Base-by-base conservation (phyloP, 345 rosid genomes). In the Erodium maritimum region DNA sequence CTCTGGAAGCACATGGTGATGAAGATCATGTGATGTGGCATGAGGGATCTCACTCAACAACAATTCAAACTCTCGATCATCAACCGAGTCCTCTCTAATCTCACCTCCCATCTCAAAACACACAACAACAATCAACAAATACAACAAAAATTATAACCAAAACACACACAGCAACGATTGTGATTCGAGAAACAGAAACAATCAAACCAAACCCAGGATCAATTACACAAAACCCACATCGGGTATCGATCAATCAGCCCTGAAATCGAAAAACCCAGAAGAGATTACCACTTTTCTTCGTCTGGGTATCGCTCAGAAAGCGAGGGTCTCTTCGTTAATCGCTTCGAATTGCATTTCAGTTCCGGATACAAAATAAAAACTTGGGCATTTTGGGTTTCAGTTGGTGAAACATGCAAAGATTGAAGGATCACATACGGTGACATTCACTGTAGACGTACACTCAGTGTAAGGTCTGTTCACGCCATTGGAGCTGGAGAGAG, bases 401-500 rank as follows among this genome's bases (percentile, higher is more conserved):
- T 63, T 58, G 72, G 72, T 68, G 64, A 63, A 58, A 60, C 72
- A 63, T 63, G 64, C 67, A 63, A 63, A 68, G 72, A 68, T 58
- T 58, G 72, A 59, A 67, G 65, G 50, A 58, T 60, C 51, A 48
- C 21, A 54, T 59, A 60, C 48, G 55, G 64, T 58, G 57, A 57
- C 63, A 56, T 55, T 23, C 51, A 68, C 59, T 63, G 71, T 62
- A 62, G 62, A 42, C 24, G 52, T 42, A 29, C 18, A 52, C 22
- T 22, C 64, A n/a, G 22, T 53, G 25, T 52, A 50, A 17, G 42
- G 54, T 52, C 63, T 22, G 29, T 67, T 68, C 67, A 59, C 67
- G 64, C 72, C 72, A 68, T 68, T 63, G 63, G 63, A 68, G 72
- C 72, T 54, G 63, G 71, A 63, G 48, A 48, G 25, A 45, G 42